Base-by-base conservation (phyloP, 768 basidiomycete genomes). In the Polyporus arcularius region DNA sequence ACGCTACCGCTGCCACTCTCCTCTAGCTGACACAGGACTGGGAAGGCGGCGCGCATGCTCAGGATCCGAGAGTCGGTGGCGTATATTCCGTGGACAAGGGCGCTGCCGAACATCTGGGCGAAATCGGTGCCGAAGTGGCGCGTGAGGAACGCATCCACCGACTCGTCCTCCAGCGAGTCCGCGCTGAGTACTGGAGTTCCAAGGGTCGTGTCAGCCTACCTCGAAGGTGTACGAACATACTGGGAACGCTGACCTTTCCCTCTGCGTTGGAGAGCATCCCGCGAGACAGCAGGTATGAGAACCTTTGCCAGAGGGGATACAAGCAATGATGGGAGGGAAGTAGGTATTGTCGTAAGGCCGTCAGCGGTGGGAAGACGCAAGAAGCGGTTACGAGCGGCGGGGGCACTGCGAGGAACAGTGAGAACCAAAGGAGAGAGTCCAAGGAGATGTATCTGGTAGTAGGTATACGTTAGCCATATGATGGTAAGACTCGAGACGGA, bases 31-130 rank as follows among this genome's bases (percentile, higher is more conserved):
- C 85, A 90, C 55, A 97, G 65, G 2, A 78, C 75, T 0, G 92
- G 89, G 68, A 97, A 93, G 1, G 92, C 84, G 2, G 93, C 81
- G 3, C 88, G 83, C 3, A 94, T 78, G 60, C 91, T 92, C 16
- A 98, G 74, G 42, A 76, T 67, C 2, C 90, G 76, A 2, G 94
- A 84, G 67, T 96, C 94, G 0, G 93, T 85, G 1, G 94, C 94
- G 70, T 98, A 98, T 57, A 98, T 90, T 0, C 96, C 96, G 68
- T 97, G 96, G 1, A 94, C 85, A 59, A 97, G 76, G 0, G 96
- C 89, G 38, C 81, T 92, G 70, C 43, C 90, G 56, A 98, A 80
- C 3, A 82, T 80, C 15, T 85, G 82, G 1, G 96, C 93, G 66
- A 96, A 83, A 2, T 79, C 73, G 6, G 79, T 71, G 0, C 93